phyloP scores from a whole-genome alignment of 2,329 filamentous ascomycete genomes.

The Stagonosporopsis vannaccii region DNA sequence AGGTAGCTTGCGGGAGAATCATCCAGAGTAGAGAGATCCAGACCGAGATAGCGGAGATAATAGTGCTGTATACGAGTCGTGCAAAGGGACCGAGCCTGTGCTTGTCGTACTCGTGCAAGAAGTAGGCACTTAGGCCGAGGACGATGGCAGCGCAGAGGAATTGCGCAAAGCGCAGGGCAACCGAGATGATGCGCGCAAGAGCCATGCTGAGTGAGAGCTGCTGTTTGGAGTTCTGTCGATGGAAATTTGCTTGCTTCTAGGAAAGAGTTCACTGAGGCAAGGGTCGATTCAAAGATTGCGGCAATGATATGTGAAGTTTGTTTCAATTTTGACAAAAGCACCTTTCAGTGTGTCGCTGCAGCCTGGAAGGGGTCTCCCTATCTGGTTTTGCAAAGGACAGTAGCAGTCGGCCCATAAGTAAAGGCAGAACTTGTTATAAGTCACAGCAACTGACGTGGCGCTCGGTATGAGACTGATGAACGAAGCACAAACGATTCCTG shows the following conservation, averaged over 20 bases:
- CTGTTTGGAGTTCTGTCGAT: constrained; percentile 2
- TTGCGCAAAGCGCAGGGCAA: constrained; percentile 66
- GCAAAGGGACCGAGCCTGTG: constrained; percentile 62
- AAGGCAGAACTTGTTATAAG: constrained; percentile 1
- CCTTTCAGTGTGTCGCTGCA: background rate
- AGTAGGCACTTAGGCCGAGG: constrained; percentile 26
- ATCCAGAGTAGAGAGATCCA: constrained; percentile 73
- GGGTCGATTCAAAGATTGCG: background rate
- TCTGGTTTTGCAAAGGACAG: background rate
- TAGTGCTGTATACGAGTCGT: constrained; percentile 77
- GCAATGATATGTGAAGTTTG: background rate
- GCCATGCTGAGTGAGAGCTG: constrained; percentile 26
- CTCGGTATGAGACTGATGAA: background rate
- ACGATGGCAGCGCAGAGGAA: constrained; percentile 71
- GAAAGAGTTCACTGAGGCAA: background rate
- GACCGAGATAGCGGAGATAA: constrained; percentile 72
- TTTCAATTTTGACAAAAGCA: background rate
- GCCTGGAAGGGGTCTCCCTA: background rate
- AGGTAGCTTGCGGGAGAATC: constrained; percentile 69
- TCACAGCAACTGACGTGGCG: constrained; percentile 1
- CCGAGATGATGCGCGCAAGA: constrained; percentile 58
- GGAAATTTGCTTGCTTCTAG: background rate
- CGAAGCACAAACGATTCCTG: background rate
- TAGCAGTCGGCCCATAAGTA: background rate
- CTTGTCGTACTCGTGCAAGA: constrained; percentile 32